Conservation (phyloP, 1,284 basidiomycete genomes). For the Grifola frondosa region DNA sequence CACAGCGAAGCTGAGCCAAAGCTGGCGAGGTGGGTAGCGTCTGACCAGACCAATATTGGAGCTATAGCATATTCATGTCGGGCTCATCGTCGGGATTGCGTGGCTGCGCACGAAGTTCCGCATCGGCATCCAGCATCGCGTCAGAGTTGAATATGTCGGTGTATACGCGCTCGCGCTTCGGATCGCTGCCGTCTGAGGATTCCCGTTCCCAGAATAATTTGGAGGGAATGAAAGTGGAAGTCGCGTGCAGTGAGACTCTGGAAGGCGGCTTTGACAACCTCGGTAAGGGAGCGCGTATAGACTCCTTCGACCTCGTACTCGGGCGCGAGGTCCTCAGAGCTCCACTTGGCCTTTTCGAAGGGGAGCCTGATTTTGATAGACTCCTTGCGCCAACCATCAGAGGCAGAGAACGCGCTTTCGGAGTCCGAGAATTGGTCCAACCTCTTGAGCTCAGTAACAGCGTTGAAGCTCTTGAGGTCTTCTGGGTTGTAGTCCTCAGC, state of each 20-base stretch:
- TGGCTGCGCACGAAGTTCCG: slow-evolving; percentile 5
- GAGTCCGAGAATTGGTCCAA: slow-evolving; percentile 13
- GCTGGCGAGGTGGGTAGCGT: slow-evolving; percentile 17
- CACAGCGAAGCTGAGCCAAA: slow-evolving; percentile 17
- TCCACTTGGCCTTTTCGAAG: neutral
- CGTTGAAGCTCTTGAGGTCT: slow-evolving; percentile 18
- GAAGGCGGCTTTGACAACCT: slow-evolving; percentile 14
- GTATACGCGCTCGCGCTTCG: slow-evolving; percentile 1
- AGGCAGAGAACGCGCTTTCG: neutral
- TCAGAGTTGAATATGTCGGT: slow-evolving; percentile 11
- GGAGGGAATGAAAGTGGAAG: slow-evolving; percentile 11
- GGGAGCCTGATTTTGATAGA: slow-evolving; percentile 19
- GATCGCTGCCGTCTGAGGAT: neutral
- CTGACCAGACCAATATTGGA: slow-evolving; percentile 19
- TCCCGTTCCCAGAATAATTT: slow-evolving; percentile 9
- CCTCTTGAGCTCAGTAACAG: slow-evolving; percentile 4
- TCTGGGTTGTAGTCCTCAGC: slow-evolving; percentile 14
- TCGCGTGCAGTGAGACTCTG: neutral
- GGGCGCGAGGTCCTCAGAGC: slow-evolving; percentile 4
- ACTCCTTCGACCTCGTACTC: slow-evolving; percentile 11
- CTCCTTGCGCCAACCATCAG: slow-evolving; percentile 15
- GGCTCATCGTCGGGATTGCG: slow-evolving; percentile 3
- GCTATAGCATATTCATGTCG: slow-evolving; percentile 13
- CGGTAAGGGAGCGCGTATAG: slow-evolving; percentile 9
- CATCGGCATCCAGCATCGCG: slow-evolving; percentile 14